These are phyloP conservation scores for Phytophthora pluvialis DNA, from an alignment of 352 stramenopile genomes.

Conservation along the genomic window DNA sequence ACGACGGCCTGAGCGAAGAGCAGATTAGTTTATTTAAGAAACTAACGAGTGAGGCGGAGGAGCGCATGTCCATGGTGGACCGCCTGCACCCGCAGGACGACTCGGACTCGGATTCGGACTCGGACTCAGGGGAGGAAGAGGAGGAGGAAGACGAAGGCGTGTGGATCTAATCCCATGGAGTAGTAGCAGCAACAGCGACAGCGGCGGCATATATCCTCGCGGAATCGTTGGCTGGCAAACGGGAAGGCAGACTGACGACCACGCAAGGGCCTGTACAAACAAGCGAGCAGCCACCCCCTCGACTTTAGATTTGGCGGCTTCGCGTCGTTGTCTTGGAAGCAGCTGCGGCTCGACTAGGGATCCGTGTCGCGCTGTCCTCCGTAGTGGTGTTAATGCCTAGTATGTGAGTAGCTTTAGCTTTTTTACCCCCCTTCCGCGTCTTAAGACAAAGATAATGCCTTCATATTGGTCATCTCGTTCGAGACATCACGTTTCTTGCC, in stretches of 20 bases:
- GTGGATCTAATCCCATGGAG: constrained; percentile 74
- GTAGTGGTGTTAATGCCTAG: constrained; percentile 42
- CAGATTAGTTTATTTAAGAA: constrained; percentile 94
- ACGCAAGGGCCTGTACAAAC: constrained; percentile 27
- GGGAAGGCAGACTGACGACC: constrained; percentile 20
- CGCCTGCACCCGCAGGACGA: constrained; percentile 78
- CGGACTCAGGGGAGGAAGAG: constrained; percentile 60
- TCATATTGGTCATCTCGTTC: constrained; percentile 16
- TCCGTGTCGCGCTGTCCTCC: constrained; percentile 18
- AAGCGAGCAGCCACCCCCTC: constrained; percentile 27
- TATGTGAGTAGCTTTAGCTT: constrained; percentile 47
- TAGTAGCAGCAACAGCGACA: constrained; percentile 25
- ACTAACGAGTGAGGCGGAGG: constrained; percentile 86
- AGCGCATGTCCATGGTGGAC: constrained; percentile 88
- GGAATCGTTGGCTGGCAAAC: constrained; percentile 21
- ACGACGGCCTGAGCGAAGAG: constrained; percentile 75
- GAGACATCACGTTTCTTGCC: background rate
- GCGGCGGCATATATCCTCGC: constrained; percentile 2
- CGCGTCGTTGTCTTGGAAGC: constrained; percentile 23
- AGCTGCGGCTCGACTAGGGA: constrained; percentile 23
- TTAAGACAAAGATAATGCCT: constrained; percentile 37
- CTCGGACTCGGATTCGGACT: constrained; percentile 82
- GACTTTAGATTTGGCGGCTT: constrained; percentile 39
- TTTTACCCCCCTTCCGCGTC: constrained; percentile 20
- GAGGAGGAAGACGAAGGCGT: constrained; percentile 80